Base-by-base conservation (phyloP, 2,329 filamentous ascomycete genomes). In the Pestalotiopsis sp. region DNA sequence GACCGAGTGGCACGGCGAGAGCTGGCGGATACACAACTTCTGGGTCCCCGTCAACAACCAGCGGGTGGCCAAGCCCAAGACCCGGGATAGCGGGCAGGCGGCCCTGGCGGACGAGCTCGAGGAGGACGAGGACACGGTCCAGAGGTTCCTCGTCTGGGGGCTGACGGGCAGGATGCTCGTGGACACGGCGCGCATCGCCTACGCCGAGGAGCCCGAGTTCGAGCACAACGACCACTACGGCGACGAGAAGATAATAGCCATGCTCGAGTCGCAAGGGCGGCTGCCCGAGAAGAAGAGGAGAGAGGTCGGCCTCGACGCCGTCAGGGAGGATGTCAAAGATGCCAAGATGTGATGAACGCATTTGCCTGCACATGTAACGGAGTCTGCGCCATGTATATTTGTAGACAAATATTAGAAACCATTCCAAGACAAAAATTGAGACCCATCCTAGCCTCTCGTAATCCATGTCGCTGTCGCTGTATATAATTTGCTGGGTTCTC, bases 81-180 rank as follows among this genome's bases (percentile, higher is more conserved):
- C 74, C 41, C 75, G 76, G 64, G 72, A 72, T 11, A 72, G 71
- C 56, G 76, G 72, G 57, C 72, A 75, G 64, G 74, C 72, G 14
- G 72, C 72, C 17, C 68, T 76, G 14, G 73, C 72, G 2, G 73
- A 74, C n/a, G 74, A 72, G 36, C 68, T 69, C 23, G 74, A 74
- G 45, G 72, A 77, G 70, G 73, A 88, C 68, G 83, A 86, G 71
- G 83, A 82, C 60, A 77, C 3, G 83, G 83, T 2, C 76, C 82
- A 82, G 57, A 85, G 92, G 49, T 97, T 96, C 81, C 90, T 92
- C 73, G 94, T 98, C 4, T 98, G 95, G 88, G 95, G 95, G 17
- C 95, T 98, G 93, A 98, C 95, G 66, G 95, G 94, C 2, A 85
- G 94, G 66, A 95, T 98, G 67, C 79, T 98, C 67, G 93, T 98